Conservation (phyloP, 192 early-diverging fungal genomes). For the Linnemannia zychae region DNA sequence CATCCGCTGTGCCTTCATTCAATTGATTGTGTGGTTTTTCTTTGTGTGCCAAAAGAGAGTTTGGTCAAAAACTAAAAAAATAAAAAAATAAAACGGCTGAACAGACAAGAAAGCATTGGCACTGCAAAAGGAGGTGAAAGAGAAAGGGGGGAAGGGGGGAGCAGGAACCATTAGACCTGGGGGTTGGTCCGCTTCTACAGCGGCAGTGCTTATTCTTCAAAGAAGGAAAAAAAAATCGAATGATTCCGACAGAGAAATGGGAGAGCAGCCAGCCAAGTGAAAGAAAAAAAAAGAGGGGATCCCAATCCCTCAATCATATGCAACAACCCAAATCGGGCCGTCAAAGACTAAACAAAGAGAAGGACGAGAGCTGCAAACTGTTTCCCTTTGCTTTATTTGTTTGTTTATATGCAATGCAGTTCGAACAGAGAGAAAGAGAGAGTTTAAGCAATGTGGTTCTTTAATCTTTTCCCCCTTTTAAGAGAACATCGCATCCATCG, state of each 20-base stretch:
- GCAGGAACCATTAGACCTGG: background rate
- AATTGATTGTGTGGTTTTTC: too few species aligned
- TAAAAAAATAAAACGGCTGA: too few species aligned
- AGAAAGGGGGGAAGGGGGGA: background rate
- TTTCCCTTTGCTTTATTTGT: background rate
- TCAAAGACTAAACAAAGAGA: background rate
- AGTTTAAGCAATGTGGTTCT: too few species aligned
- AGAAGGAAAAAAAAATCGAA: background rate
- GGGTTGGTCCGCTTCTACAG: background rate
- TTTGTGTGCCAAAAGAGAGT: too few species aligned
- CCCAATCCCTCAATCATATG: background rate
- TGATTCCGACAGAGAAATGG: background rate
- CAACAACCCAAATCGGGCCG: slow-evolving; percentile 1
- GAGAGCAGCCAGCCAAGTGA: background rate
- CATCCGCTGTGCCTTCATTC: background rate
- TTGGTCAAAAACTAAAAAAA: too few species aligned
- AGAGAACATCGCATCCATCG: too few species aligned
- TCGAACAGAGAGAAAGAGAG: too few species aligned
- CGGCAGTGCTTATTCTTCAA: background rate
- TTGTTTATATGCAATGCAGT: background rate
- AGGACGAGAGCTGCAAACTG: background rate
- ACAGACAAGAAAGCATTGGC: too few species aligned
- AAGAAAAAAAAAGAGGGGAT: background rate
- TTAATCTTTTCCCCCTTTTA: too few species aligned
- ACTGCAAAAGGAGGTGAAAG: background rate